Evolutionary conservation across 495 filamentous ascomycete genomes (phyloP), one percentile per base, ranked within the genome.

Genomic region (Penicillium chermesinum): DNA sequence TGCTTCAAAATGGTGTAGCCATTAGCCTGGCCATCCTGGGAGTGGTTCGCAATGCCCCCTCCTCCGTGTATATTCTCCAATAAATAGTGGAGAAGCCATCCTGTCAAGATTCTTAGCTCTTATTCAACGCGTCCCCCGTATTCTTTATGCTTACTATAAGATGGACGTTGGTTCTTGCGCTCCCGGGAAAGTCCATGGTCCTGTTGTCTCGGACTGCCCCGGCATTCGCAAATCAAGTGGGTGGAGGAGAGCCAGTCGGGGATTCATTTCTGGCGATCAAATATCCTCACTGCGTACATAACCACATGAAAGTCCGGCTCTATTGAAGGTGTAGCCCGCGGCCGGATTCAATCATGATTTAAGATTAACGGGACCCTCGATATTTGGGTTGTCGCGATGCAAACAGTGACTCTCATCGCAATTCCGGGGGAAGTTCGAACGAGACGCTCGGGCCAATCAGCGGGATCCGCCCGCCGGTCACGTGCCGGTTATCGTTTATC

Each of bases 181-280:
- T 62, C 52, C 68, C 70, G 45, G 71, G 72, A 59, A 73, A 74
- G 52, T 75, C 72, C 72, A 76, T 76, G 52, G 47, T 72, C 71
- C 56, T 65, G 48, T 38, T 51, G 57, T 57, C 55, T 53, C 58
- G 55, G 53, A 62, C 53, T 58, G 54, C 46, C 50, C 58, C 52
- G 54, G 57, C 55, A 53, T 58, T 64, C 57, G 48, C 41, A 58
- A 41, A 57, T 64, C 55, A 52, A 57, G 46, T 48, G 51, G 58
- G 50, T 53, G 50, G 55, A 58, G 50, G 47, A 41, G 46, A 20
- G 30, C 38, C 44, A 52, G 57, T 45, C 63, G 48, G 52, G 55
- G 48, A 64, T 53, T 72, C 70, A 73, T 73, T 59, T 72, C 70
- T 63, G 62, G 49, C 9, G 18, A 34, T 52, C 27, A 37, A 44